These are phyloP conservation scores for Hygrophorus pudorinus DNA, from an alignment of 768 basidiomycete genomes.

Conservation along the genomic window DNA sequence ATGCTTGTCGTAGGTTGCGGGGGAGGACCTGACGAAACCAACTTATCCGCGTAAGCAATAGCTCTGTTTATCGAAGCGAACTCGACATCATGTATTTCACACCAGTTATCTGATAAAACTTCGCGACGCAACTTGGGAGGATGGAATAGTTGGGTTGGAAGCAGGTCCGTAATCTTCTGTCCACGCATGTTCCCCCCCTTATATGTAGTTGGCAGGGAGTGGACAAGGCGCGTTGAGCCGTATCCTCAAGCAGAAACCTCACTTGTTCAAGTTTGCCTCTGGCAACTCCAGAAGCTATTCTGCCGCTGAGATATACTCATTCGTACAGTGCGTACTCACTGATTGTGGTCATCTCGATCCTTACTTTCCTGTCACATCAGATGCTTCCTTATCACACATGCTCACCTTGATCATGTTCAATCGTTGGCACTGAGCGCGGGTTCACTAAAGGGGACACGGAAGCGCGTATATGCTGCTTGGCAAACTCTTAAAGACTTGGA, in stretches of 20 bases:
- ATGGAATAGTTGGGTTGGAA: constrained; percentile 78
- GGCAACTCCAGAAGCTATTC: constrained; percentile 20
- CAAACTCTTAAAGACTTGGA: constrained; percentile 62
- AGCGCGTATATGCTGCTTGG: constrained; percentile 51
- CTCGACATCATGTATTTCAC: constrained; percentile 6
- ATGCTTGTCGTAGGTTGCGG: constrained; percentile 73
- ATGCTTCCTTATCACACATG: constrained; percentile 79
- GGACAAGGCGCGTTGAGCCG: constrained; percentile 69
- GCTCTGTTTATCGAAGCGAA: constrained; percentile 8
- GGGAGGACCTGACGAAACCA: constrained; percentile 85
- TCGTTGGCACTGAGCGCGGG: constrained; percentile 80
- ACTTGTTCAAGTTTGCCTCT: constrained; percentile 35
- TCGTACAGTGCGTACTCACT: constrained; percentile 27
- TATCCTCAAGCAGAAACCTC: constrained; percentile 47
- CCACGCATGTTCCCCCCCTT: background rate
- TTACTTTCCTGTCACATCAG: constrained; percentile 25
- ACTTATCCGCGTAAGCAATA: constrained; percentile 68
- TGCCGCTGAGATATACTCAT: constrained; percentile 45
- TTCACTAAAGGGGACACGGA: constrained; percentile 49
- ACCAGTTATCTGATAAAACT: constrained; percentile 85
- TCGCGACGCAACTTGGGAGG: constrained; percentile 52
- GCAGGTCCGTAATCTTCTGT: constrained; percentile 48
- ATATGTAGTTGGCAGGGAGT: constrained; percentile 44
- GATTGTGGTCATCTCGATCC: background rate
- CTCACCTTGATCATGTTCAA: constrained; percentile 84